Base-by-base conservation (phyloP, 768 basidiomycete species). In the Dacryopinax primogenitus region DNA sequence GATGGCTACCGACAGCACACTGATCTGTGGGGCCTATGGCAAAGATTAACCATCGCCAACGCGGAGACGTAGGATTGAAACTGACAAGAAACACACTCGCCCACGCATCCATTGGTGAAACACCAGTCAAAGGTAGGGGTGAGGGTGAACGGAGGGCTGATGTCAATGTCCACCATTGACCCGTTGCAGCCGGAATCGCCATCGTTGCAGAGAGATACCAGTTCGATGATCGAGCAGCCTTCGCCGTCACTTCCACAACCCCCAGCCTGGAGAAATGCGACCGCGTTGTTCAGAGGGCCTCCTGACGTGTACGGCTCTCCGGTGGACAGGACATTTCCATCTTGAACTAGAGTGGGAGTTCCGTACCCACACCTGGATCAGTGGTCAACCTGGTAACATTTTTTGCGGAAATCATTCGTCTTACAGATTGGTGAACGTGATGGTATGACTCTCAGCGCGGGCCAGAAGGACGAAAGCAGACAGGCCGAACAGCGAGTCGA, bases 371-470 rank as follows among this genome's bases (percentile, higher is more conserved):
- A 15, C 39, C 21, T 3, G 51, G 67, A 28, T 67, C 66, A 63
- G 1, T 11, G 33, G 34, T 58, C 47, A 7, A 58, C 35, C 21
- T 18, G 16, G 44, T 3, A 66, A 37, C 36, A 64, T 6, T 67
- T 18, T 18, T 37, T 9, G 6, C 4, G 12, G 47, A 36, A 64
- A 26, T 26, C n/a, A 45, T 62, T 11, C 1, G 47, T 73, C 77
- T 51, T 33, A 81, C 81, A 76, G 63, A 72, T 83, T 83, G 62
- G 76, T 71, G 65, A 82, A 82, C 26, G 66, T 72, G 67, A 83
- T 74, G 2, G 71, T 76, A n/a, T n/a, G n/a, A n/a, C n/a, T n/a
- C n/a, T n/a, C n/a, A n/a, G n/a, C n/a, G n/a, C n/a, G n/a, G n/a
- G n/a, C n/a, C n/a, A n/a, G n/a, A n/a, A n/a, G n/a, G n/a, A n/a